Base-by-base conservation (phyloP, 331 rosid genomes). In the Prunus yedoensis region DNA sequence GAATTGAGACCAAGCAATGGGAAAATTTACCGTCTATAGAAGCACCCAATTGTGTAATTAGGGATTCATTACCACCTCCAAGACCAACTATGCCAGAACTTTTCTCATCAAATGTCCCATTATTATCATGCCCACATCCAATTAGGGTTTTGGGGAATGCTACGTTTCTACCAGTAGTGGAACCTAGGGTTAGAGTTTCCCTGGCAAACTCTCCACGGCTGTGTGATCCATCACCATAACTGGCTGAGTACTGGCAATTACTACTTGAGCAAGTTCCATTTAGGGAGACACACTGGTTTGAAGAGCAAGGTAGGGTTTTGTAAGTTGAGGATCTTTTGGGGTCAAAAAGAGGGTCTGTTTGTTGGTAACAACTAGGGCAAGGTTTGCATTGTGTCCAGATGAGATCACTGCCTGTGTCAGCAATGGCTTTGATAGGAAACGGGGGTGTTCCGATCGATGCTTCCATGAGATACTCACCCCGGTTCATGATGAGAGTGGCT, bases 341-440 rank as follows among this genome's bases (percentile, higher is more conserved):
- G 9, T 88, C 72, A 17, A 86, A 88, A 10, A 88, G 10, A 0
- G 87, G 92, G 3, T 9, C 10, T 0, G 10, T 62, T 78, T 90
- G 93, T 3, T 15, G 16, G 84, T 79, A 88, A 43, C 96, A 88
- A 0, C 20, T 0, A 0, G 9, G 10, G 23, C 93, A 91, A 4
- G 96, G 96, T 54, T n/a, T 1, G 78, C 93, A 90, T 13, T 88
- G 93, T 3, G 70, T 23, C 93, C 93, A 88, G 4, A 78, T 61
- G 0, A 88, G 75, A 43, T 88, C 91, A 67, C 93, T 90, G 0
- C 89, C 89, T 0, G 90, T 83, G 75, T 90, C 91, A 4, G 76
- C 83, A 3, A 83, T 28, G 21, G 76, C 96, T 0, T 61, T 41
- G 27, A 78, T 23, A 0, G 54, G 49, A 8, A 71, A 2, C 0